Base-by-base conservation (phyloP, 164 flowering plant genomes). In the Tetrastigma voinierianum region DNA sequence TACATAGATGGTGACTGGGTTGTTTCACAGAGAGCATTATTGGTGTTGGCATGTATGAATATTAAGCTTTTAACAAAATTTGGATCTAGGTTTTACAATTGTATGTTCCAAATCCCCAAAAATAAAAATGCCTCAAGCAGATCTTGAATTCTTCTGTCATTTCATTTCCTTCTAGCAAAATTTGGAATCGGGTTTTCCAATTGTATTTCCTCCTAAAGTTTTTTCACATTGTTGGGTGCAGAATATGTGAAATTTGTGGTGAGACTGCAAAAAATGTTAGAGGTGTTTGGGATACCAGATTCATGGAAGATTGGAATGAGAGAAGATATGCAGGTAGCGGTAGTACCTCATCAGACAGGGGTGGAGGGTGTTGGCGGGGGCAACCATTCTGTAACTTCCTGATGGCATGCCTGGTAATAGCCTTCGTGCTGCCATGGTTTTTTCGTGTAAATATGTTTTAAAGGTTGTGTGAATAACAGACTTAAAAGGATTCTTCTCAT, bases 221-320 rank as follows among this genome's bases (percentile, higher is more conserved):
- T 46, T 62, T 44, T 61, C 21, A 15, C 24, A 2, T 57, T 21
- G 11, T n/a, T n/a, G n/a, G n/a, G 19, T 75, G 69, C 83, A 89
- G 95, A 67, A 49, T 67, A 8, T 89, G 95, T 59, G 95, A 89
- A 81, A 89, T 89, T 46, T 89, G 95, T 63, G 90, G 89, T 3
- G 77, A 80, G n/a, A 69, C 72, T 18, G 95, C 87, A 9, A 79
- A 73, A n/a, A 89, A 87, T 64, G 47, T 89, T 15, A 82, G 71
- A 1, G 89, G 89, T 19, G 66, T 72, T 4, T 72, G 69, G 43
- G 87, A 81, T 53, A 67, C 58, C 57, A 69, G 84, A 57, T 84
- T 83, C 62, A 78, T 81, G 74, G 91, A 82, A 20, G 83, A 82
- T n/a, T 87, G 94, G 90, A 83, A 74, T 47, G 84, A 78, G 25